Percentiles rank a stretch among this genome's conserved stretches.
Conservation (phyloP, 208 protist genomes). For the Acanthamoeba royreba region DNA sequence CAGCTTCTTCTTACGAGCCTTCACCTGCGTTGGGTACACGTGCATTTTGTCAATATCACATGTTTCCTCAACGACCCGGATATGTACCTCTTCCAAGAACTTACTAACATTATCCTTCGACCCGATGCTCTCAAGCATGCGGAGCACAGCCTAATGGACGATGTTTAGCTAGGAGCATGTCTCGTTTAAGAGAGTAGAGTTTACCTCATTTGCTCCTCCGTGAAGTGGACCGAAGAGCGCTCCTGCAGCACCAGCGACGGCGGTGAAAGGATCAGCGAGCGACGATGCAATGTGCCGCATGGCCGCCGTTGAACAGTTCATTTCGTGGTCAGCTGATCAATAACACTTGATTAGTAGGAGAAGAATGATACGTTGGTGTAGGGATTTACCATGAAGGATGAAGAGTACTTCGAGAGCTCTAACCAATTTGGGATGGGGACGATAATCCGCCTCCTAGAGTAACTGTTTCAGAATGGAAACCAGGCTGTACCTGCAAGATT, state of each 20-base stretch:
- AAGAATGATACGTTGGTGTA: neutral
- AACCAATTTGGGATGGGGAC: slow-evolving; percentile 53
- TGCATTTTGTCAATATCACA: no score
- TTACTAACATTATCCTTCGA: slow-evolving; percentile 62
- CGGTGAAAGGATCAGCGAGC: slow-evolving; percentile 75
- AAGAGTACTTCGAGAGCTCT: slow-evolving; percentile 53
- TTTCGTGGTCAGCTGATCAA: slow-evolving; percentile 84
- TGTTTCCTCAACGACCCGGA: no score
- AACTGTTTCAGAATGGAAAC: neutral
- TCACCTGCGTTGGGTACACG: no score
- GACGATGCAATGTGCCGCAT: slow-evolving; percentile 75
- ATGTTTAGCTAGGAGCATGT: no score
- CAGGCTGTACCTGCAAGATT: neutral
- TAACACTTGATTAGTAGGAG: neutral
- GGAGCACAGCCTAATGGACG: slow-evolving; percentile 75
- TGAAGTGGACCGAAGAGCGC: slow-evolving; percentile 82
- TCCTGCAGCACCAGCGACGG: slow-evolving; percentile 58
- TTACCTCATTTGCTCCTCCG: slow-evolving; percentile 73
- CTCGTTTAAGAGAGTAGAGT: no score
- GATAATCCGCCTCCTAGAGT: slow-evolving; percentile 51
- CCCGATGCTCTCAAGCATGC: slow-evolving; percentile 82
- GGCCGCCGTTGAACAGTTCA: slow-evolving; percentile 83
- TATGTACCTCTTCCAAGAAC: slow-evolving; percentile 63
- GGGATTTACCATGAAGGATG: slow-evolving; percentile 9
- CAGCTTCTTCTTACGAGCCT: slow-evolving; percentile 68